phyloP scores from a whole-genome alignment of 306 rosid genomes.

The Cercis canadensis region DNA sequence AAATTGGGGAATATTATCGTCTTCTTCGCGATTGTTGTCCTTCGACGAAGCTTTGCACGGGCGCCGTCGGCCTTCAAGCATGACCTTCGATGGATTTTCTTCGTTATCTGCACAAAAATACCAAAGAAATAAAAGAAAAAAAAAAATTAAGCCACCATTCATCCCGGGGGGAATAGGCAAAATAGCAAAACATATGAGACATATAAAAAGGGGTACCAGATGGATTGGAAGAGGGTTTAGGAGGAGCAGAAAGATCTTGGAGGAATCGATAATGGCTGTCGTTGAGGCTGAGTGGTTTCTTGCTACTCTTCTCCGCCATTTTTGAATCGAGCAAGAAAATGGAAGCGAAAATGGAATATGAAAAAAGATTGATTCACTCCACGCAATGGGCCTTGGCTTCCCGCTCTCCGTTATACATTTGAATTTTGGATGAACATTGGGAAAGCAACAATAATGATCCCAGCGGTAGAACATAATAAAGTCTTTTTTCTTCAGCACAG shows the following conservation, averaged over 20 bases:
- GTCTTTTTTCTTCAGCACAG: too few relatives aligned
- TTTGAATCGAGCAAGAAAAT: background rate
- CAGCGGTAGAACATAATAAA: too few relatives aligned
- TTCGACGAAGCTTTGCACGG: conserved; percentile 2
- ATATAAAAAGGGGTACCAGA: conserved; percentile 6
- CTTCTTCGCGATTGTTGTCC: background rate
- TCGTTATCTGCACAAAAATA: conserved; percentile 25
- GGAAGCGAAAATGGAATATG: too few relatives aligned
- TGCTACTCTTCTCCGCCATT: conserved; percentile 62
- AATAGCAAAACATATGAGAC: background rate
- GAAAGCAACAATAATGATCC: too few relatives aligned
- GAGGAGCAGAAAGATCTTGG: conserved; percentile 78
- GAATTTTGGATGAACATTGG: conserved; percentile 27
- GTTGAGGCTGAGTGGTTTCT: conserved; percentile 73
- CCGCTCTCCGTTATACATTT: conserved; percentile 33
- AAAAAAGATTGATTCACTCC: too few relatives aligned
- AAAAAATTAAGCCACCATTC: background rate
- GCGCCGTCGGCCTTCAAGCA: conserved; percentile 33
- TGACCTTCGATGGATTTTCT: conserved; percentile 28
- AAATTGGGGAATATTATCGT: conserved; percentile 46
- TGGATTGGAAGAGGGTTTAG: conserved; percentile 47
- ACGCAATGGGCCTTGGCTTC: background rate
- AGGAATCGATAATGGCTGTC: conserved; percentile 86
- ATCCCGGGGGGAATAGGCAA: background rate
- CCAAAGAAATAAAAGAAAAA: too few relatives aligned